phyloP scores from a whole-genome alignment of 1,284 basidiomycete genomes.

The Malassezia restricta region DNA sequence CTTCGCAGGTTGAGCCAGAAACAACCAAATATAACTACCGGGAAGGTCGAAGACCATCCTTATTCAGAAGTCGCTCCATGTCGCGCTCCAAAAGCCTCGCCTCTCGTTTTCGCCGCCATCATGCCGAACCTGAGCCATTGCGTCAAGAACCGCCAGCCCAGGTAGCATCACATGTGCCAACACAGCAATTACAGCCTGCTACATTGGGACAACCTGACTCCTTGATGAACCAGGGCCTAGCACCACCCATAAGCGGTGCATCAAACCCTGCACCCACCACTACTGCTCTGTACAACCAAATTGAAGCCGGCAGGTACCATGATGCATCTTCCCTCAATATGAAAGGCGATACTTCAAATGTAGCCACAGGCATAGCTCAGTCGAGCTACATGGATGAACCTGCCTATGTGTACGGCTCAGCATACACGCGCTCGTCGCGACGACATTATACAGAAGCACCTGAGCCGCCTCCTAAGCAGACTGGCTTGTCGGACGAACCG shows the following conservation, averaged over 20 bases:
- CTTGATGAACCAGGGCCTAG: too few relatives aligned
- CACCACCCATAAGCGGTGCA: too few relatives aligned
- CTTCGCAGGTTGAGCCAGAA: background rate
- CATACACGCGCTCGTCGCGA: background rate
- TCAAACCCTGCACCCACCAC: background rate
- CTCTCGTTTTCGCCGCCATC: constrained; percentile 8
- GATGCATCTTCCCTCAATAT: too few relatives aligned
- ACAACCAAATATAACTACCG: background rate
- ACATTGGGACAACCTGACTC: too few relatives aligned
- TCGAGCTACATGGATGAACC: background rate
- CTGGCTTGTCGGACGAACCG: too few relatives aligned
- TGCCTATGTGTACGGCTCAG: background rate
- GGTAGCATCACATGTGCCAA: background rate
- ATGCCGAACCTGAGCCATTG: background rate
- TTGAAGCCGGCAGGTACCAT: too few relatives aligned
- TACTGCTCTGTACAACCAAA: background rate
- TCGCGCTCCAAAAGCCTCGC: constrained; percentile 10
- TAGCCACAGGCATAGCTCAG: too few relatives aligned
- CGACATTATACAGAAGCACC: background rate
- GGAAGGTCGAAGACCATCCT: too few relatives aligned
- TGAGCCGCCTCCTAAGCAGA: background rate
- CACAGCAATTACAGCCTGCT: background rate
- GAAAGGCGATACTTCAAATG: too few relatives aligned
- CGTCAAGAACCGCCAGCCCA: background rate
- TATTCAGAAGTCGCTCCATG: background rate